phyloP scores from a whole-genome alignment of 306 rosid genomes.

The Vicia faba region DNA sequence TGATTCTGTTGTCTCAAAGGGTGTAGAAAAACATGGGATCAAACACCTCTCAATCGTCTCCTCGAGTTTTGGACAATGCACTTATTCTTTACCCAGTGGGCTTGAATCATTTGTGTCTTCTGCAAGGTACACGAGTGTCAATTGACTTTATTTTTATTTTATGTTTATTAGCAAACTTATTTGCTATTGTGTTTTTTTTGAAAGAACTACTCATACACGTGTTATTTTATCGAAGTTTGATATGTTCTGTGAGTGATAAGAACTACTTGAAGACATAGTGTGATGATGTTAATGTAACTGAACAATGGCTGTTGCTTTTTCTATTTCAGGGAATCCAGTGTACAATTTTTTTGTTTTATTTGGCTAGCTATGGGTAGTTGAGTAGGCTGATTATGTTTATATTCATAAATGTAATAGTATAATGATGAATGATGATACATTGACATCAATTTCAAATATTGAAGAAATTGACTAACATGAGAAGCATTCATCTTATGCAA shows the following conservation, averaged over 20 bases:
- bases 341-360: not conserved
- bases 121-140: slow-evolving; percentile 61
- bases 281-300: slow-evolving; percentile 30
- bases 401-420: slow-evolving; percentile 8
- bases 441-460: slow-evolving; percentile 22
- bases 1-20: slow-evolving; percentile 52
- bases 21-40: slow-evolving; percentile 60
- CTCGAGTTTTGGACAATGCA: slow-evolving; percentile 52
- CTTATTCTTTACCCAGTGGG: slow-evolving; percentile 61
- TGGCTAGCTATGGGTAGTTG: slow-evolving; percentile 17
- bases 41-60: slow-evolving; percentile 65
- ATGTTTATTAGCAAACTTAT: slow-evolving; percentile 25
- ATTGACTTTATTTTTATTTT: slow-evolving; percentile 14
- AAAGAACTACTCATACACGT: not conserved
- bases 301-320: slow-evolving; percentile 23
- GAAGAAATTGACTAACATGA: slow-evolving; percentile 30
- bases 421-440: not conserved
- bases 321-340: slow-evolving; percentile 24
- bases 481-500: slow-evolving; percentile 31
- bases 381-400: slow-evolving; percentile 7
- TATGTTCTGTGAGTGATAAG: slow-evolving; percentile 17
- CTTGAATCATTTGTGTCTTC: slow-evolving; percentile 68
- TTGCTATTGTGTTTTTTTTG: not conserved
- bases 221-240: slow-evolving; percentile 16
- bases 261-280: slow-evolving; percentile 23